Base-by-base conservation (phyloP, 2,329 filamentous ascomycete genomes). In the Colletotrichum lindemuthianum region DNA sequence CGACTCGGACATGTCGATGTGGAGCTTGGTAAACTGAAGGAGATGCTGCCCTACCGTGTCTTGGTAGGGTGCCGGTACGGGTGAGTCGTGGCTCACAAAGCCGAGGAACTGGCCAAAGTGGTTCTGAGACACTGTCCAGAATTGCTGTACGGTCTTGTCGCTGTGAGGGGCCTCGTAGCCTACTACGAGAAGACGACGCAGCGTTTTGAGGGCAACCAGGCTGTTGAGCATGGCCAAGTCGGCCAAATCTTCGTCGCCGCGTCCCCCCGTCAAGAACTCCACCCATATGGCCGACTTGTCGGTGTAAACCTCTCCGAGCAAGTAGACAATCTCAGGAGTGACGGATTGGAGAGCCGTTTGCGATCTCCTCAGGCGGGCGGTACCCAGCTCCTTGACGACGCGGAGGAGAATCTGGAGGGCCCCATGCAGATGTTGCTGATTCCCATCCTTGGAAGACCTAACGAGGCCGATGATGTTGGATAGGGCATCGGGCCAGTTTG, bases 11-110 rank as follows among this genome's bases (percentile, higher is more conserved):
- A 98, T 95, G 60, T 93, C 90, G 43, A 96, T 84, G 74, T 98
- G 96, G 3, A 99, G 81, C 77, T 98, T 99, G 4, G 94, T 90
- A 53, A 98, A 90, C 73, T 98, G 94, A 45, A 97, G 79, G 2
- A 97, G 82, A 73, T 97, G 94, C 73, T 93, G 96, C 69, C 92
- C 91, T n/a, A 97, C 80, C 32, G 90, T 73, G 40, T 84, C 85
- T 63, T 86, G 85, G 32, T 88, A 84, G 4, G 79, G 76, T 4
- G 82, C 75, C 2, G 89, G 77, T 3, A 86, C 75, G 6, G 80
- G 78, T n/a, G 83, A 83, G 53, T 87, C 83, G 45, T 84, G 81
- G 68, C 84, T 83, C 55, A 90, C 81, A 64, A 90, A 86, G 32
- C 80, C 79, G 40, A 96, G 84, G 66, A 97, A 90, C 44, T 90